Conservation (phyloP, 495 filamentous ascomycete genomes). For the Penicillium bialowiezense region DNA sequence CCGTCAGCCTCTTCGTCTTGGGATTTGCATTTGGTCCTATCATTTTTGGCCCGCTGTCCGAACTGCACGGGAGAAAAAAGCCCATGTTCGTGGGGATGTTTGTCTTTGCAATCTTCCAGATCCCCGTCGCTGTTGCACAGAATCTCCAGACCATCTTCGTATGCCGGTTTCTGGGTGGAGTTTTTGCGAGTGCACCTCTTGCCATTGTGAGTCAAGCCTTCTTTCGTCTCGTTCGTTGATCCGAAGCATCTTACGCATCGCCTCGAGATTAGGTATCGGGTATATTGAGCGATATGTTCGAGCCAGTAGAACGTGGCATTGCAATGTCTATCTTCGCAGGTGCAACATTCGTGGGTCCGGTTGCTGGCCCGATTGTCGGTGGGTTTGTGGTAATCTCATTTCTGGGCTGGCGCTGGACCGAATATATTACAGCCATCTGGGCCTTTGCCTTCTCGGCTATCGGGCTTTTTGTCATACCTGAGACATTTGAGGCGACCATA, state of each 20-base stretch:
- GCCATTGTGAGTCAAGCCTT: constrained; percentile 37
- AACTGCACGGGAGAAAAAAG: constrained; percentile 65
- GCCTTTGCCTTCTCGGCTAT: constrained; percentile 39
- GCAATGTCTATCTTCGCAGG: constrained; percentile 54
- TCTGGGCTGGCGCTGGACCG: constrained; percentile 59
- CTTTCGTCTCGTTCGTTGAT: background rate
- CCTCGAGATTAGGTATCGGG: constrained; percentile 34
- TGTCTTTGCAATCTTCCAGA: constrained; percentile 52
- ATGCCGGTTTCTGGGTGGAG: constrained; percentile 53
- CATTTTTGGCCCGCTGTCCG: constrained; percentile 63
- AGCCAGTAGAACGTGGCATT: constrained; percentile 50
- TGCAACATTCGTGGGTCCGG: constrained; percentile 52
- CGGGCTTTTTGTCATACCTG: constrained; percentile 42
- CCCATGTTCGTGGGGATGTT: constrained; percentile 51
- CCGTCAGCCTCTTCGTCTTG: constrained; percentile 46
- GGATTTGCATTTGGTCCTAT: constrained; percentile 47
- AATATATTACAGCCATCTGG: constrained; percentile 56
- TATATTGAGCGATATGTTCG: constrained; percentile 56
- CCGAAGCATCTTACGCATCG: too few relatives aligned
- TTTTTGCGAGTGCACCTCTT: constrained; percentile 57
- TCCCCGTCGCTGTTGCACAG: constrained; percentile 52
- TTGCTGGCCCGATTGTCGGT: constrained; percentile 55
- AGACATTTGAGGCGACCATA: constrained; percentile 53
- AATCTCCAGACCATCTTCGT: constrained; percentile 54
- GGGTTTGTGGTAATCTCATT: constrained; percentile 47